Evolutionary conservation across 2,329 filamentous ascomycete species (phyloP).

Genomic region (Sarocladiaceae sp.): DNA sequence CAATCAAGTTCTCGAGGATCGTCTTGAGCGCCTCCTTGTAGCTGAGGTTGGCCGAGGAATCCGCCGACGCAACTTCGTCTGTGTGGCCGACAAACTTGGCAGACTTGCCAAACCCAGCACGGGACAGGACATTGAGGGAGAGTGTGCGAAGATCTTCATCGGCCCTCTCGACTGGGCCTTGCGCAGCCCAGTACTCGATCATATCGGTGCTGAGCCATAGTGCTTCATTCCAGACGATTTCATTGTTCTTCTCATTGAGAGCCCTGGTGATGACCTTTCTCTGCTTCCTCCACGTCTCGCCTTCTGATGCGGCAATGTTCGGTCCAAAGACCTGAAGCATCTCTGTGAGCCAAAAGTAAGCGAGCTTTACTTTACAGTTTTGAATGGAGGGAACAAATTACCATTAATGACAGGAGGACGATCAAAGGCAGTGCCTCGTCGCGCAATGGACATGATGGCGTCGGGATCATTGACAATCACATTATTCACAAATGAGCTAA

Average conservation of each 20-base stretch:
- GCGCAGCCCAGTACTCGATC: background rate
- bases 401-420: slow-evolving; percentile 4
- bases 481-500: slow-evolving; percentile 10
- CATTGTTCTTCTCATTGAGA: slow-evolving; percentile 13
- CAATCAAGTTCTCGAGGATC: slow-evolving; percentile 21
- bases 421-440: slow-evolving; percentile 7
- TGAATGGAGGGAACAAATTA: background rate
- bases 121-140: slow-evolving; percentile 8
- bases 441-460: slow-evolving; percentile 5
- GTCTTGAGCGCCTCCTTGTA: slow-evolving; percentile 2
- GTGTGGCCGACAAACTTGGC: slow-evolving; percentile 18
- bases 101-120: slow-evolving; percentile 9
- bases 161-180: background rate
- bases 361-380: background rate
- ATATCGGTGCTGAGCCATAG: background rate
- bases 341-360: background rate
- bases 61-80: slow-evolving; percentile 2
- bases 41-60: slow-evolving; percentile 3
- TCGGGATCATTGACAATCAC: slow-evolving; percentile 12
- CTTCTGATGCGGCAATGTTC: slow-evolving; percentile 8
- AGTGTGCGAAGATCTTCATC: slow-evolving; percentile 21
- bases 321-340: slow-evolving; percentile 6
- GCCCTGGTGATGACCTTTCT: slow-evolving; percentile 9
- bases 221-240: slow-evolving; percentile 10
- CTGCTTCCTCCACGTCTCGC: slow-evolving; percentile 11